A percentile compares a stretch with the other conserved stretches of the same genome.
phyloP scores from a whole-genome alignment of 768 basidiomycete species.

The Calocybe cyanea region DNA sequence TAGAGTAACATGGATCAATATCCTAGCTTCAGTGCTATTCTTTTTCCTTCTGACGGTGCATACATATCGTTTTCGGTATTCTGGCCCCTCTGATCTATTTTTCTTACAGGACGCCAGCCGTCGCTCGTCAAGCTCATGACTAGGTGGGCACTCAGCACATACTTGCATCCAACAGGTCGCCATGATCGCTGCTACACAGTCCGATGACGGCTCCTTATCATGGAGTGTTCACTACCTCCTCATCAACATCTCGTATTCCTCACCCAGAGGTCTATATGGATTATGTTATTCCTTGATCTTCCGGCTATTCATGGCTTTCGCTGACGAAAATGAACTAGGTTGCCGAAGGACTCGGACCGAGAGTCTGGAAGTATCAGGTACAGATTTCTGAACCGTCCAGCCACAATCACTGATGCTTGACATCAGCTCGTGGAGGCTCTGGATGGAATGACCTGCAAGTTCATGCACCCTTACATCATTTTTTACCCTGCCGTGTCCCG shows the following conservation, averaged over 20 bases:
- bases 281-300: conserved; percentile 36
- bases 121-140: conserved; percentile 73
- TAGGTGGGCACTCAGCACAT: conserved; percentile 39
- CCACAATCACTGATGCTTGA: conserved; percentile 1
- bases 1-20: conserved; percentile 56
- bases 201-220: conserved; percentile 43
- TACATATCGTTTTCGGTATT: background rate
- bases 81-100: conserved; percentile 2
- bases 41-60: conserved; percentile 71
- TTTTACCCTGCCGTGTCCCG: conserved; percentile 76
- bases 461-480: conserved; percentile 74
- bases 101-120: conserved; percentile 54
- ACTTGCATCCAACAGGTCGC: conserved; percentile 3
- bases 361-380: conserved; percentile 74
- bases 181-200: conserved; percentile 22
- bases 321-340: conserved; percentile 38
- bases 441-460: conserved; percentile 77
- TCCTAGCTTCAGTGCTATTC: conserved; percentile 61
- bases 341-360: conserved; percentile 63
- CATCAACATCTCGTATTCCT: conserved; percentile 58
- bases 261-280: conserved; percentile 88
- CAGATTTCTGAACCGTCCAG: background rate
- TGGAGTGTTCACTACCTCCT: conserved; percentile 38
- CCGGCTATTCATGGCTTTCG: conserved; percentile 1
- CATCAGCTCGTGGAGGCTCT: conserved; percentile 66